Conservation (phyloP, 805 yeast genomes). For the Pichia deserticola region DNA sequence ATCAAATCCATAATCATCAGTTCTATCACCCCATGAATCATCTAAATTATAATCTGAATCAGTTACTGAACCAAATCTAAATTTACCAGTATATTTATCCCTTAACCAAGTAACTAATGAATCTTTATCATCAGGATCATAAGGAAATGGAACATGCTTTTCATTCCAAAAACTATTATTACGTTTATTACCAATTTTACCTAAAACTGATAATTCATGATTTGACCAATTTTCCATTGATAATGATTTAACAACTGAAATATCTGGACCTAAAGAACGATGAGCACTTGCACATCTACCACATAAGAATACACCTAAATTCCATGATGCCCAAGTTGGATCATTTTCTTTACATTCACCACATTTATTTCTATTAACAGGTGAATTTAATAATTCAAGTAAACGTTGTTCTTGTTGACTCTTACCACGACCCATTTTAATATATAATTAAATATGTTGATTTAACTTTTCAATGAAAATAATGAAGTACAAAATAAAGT, state of each 20-base stretch:
- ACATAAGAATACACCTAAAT: constrained; percentile 66
- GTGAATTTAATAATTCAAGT: constrained; percentile 50
- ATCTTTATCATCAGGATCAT: constrained; percentile 61
- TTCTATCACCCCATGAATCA: constrained; percentile 10
- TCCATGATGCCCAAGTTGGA: constrained; percentile 50
- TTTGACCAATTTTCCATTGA: constrained; percentile 65
- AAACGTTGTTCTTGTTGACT: constrained; percentile 30
- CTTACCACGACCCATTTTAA: constrained; percentile 1
- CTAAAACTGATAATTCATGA: constrained; percentile 42
- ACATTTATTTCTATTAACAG: constrained; percentile 60
- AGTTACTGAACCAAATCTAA: constrained; percentile 34
- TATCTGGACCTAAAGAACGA: constrained; percentile 51
- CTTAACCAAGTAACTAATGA: constrained; percentile 52
- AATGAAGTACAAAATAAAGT: too few species aligned
- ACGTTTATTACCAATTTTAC: constrained; percentile 51
- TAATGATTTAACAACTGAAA: constrained; percentile 63
- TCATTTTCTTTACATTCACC: constrained; percentile 68
- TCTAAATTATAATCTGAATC: constrained; percentile 31
- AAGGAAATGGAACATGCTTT: constrained; percentile 60
- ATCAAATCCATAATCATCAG: constrained; percentile 13
- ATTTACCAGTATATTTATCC: constrained; percentile 64
- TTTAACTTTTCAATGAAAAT: background rate
- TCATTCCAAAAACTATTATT: constrained; percentile 64
- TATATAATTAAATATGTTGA: background rate
- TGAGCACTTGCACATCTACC: constrained; percentile 82